phyloP scores from a whole-genome alignment of 169 alveolate species.

The Plasmodium falciparum region DNA sequence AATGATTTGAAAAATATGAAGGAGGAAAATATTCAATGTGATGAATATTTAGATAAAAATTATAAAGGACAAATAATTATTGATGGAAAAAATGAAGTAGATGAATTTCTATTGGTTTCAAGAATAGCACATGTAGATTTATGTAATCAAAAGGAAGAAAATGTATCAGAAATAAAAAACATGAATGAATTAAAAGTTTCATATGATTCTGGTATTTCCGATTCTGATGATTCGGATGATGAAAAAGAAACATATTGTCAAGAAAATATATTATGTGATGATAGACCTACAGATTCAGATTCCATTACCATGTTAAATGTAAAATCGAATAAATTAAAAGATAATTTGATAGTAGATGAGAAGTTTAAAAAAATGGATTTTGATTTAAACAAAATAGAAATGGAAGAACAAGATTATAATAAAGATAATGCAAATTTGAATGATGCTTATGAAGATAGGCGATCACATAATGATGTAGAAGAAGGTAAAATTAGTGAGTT shows the following conservation, averaged over 20 bases:
- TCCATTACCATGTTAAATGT: no score
- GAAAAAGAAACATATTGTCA: background rate
- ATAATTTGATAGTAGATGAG: no score
- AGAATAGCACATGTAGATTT: slow-evolving; percentile 66
- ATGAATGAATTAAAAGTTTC: background rate
- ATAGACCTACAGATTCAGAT: background rate
- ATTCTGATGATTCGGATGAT: slow-evolving; percentile 29
- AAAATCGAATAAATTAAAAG: no score
- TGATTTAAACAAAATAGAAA: no score
- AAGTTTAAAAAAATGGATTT: no score
- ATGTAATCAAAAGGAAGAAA: slow-evolving; percentile 31
- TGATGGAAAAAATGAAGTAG: slow-evolving; percentile 74
- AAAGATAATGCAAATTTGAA: no score
- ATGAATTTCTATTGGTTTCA: slow-evolving; percentile 68
- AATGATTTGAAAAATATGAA: background rate
- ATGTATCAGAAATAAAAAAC: slow-evolving; percentile 8
- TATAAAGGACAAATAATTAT: slow-evolving; percentile 69
- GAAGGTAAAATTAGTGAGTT: no score
- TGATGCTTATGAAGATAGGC: no score
- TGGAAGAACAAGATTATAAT: no score
- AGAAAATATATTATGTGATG: background rate
- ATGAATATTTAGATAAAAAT: slow-evolving; percentile 54
- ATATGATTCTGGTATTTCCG: slow-evolving; percentile 11
- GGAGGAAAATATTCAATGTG: background rate
- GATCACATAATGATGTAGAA: no score